phyloP scores from a whole-genome alignment of 148 eudicot genomes.

The Fallopia convolvulus region DNA sequence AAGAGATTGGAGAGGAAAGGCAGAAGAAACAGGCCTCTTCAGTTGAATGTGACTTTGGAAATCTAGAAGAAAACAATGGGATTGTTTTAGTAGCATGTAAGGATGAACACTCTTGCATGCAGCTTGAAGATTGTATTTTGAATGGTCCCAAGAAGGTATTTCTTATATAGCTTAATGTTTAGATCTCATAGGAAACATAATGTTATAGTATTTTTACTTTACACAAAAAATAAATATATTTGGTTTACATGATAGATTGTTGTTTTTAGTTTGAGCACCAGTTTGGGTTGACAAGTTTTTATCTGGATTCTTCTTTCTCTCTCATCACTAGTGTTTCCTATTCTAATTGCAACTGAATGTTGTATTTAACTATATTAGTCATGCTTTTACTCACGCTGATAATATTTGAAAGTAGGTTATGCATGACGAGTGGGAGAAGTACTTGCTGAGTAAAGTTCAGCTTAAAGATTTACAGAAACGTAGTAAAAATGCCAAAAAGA shows the following conservation, averaged over 20 bases:
- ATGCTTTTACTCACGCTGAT: background rate
- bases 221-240: too few relatives aligned
- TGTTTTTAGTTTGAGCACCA: background rate
- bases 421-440: constrained; percentile 95
- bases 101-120: constrained; percentile 93
- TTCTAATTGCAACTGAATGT: background rate
- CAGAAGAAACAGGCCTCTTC: constrained; percentile 45
- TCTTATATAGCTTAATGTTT: background rate
- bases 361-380: background rate
- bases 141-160: constrained; percentile 74
- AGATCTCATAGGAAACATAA: background rate
- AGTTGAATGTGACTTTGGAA: constrained; percentile 27
- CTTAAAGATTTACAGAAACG: constrained; percentile 60
- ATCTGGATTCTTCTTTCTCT: background rate
- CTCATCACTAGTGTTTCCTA: background rate
- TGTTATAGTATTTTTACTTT: too few relatives aligned
- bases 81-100: constrained; percentile 86
- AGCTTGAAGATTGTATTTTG: constrained; percentile 87
- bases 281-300: background rate
- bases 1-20: constrained; percentile 79
- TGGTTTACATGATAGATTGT: background rate
- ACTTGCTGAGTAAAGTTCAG: constrained; percentile 88
- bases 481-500: constrained; percentile 59
- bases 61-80: constrained; percentile 47
- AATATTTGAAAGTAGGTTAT: constrained; percentile 45